A percentile compares a stretch with the other conserved stretches of the same genome.
Conservation (phyloP, 352 stramenopile species). For the Phytophthora tentaculata region DNA sequence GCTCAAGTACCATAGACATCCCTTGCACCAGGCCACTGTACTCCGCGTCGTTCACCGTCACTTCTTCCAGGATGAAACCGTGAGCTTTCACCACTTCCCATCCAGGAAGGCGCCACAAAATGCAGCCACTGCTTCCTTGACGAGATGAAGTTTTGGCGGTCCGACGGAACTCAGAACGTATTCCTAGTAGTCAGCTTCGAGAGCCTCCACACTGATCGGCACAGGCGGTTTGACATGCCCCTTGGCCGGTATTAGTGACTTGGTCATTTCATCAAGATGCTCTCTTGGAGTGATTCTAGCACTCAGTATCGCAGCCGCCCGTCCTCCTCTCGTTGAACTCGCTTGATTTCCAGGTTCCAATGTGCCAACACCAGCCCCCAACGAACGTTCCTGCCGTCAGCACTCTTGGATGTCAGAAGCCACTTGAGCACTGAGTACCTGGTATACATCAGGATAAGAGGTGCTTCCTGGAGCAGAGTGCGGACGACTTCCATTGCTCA, state of each 20-base stretch:
- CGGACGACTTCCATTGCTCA: background rate
- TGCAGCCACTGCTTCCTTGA: no score
- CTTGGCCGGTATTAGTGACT: constrained; percentile 15
- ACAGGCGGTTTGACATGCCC: background rate
- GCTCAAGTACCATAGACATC: background rate
- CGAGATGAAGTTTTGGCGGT: no score
- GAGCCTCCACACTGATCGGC: no score
- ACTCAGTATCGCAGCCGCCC: no score
- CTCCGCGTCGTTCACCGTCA: constrained; percentile 3
- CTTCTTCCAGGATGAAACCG: constrained; percentile 2
- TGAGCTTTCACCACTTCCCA: no score
- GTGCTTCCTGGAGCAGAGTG: background rate
- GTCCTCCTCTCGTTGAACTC: constrained; percentile 2
- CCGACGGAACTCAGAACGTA: no score
- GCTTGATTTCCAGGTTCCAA: constrained; percentile 3
- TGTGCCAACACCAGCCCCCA: constrained; percentile 9
- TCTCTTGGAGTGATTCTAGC: constrained; percentile 20
- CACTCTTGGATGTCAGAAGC: constrained; percentile 3
- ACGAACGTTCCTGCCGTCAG: background rate
- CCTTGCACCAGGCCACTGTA: no score
- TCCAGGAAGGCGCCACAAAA: no score
- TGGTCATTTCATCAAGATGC: constrained; percentile 5
- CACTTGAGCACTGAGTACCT: constrained; percentile 16
- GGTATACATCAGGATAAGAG: background rate
- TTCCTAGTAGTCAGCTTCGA: no score